Evolutionary conservation across 768 basidiomycete genomes (phyloP), one percentile per base, ranked within the genome.

Genomic region (Pulveroboletus sp.): DNA sequence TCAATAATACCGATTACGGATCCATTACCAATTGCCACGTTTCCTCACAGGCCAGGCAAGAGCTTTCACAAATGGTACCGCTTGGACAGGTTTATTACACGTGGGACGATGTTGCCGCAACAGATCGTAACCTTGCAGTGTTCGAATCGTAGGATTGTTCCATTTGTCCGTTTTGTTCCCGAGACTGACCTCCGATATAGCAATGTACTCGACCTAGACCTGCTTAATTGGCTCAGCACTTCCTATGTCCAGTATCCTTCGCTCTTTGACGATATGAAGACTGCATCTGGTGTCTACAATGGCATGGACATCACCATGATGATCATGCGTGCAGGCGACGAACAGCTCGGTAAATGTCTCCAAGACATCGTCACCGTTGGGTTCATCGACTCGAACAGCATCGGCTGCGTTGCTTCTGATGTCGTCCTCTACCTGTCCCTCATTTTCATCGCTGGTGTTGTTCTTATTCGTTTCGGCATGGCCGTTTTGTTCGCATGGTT

Each of bases 401-500:
- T 98, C 56, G 97, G 97, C 19, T 99, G 97, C 60, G 90, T 98
- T 50, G 94, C 95, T 7, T 97, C 95, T 7, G 77, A 85, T 49
- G 87, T 99, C 55, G 93, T 98, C 32, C 87, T 98, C 49, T 95
- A 93, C 67, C 77, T 95, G 48, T 97, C 95, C 40, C 84, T 98
- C 60, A 80, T 93, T 56, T 97, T 98, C 79, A 98, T 99, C 66
- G 86, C 95, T 54, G 95, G 95, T 51, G 95, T 98, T 52, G 95
- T 98, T 55, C 78, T 81, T 45, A 93, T 97, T 66, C 90, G 93
- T 31, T 99, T 98, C 72, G 74, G 80, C 58, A 95, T 98, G 93
- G 97, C 97, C 40, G 90, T 97, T 63, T 76, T 95, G 66, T 99
- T 98, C 70, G 79, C 89, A 21, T 99, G 97, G 97, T 98, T 97